Evolutionary conservation across 345 rosid genomes (phyloP).

Genomic region (Eucalyptus coolabah): DNA sequence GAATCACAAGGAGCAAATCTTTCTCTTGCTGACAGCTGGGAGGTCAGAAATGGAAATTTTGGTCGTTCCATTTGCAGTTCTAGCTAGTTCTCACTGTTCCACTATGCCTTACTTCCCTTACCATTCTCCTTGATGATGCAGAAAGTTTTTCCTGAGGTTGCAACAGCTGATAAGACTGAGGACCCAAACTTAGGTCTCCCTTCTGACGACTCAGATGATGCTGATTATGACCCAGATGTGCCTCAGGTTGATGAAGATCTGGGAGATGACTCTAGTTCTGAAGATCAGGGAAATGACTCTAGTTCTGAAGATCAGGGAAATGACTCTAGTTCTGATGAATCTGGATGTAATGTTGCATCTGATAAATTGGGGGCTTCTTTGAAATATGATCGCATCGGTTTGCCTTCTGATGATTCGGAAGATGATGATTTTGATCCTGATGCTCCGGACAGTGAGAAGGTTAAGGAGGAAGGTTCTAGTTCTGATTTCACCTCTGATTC

Average conservation of each 20-base stretch:
- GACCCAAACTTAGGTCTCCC: constrained; percentile 52
- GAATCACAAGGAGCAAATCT: constrained; percentile 62
- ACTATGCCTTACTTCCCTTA: not conserved
- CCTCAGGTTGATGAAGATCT: constrained; percentile 25
- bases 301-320: constrained; percentile 28
- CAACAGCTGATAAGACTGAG: constrained; percentile 31
- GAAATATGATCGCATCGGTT: constrained; percentile 21
- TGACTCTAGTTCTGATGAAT: constrained; percentile 53
- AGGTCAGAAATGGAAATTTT: constrained; percentile 31
- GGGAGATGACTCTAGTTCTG: constrained; percentile 41
- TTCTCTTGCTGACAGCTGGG: constrained; percentile 59
- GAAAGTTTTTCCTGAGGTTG: constrained; percentile 92
- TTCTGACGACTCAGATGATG: constrained; percentile 83
- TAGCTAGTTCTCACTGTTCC: not conserved
- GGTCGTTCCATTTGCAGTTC: not conserved
- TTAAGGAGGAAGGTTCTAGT: constrained; percentile 43
- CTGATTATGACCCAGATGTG: constrained; percentile 55
- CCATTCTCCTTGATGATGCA: constrained; percentile 14
- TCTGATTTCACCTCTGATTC: constrained; percentile 77
- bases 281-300: constrained; percentile 36
- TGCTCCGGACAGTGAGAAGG: constrained; percentile 24
- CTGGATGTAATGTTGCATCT: constrained; percentile 46
- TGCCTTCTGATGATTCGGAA: constrained; percentile 88
- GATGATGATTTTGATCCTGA: constrained; percentile 61
- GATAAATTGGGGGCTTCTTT: constrained; percentile 29